These are phyloP conservation scores for Arthrobotrys sinensis DNA, from an alignment of 2,329 filamentous ascomycete genomes.

Conservation along the genomic window DNA sequence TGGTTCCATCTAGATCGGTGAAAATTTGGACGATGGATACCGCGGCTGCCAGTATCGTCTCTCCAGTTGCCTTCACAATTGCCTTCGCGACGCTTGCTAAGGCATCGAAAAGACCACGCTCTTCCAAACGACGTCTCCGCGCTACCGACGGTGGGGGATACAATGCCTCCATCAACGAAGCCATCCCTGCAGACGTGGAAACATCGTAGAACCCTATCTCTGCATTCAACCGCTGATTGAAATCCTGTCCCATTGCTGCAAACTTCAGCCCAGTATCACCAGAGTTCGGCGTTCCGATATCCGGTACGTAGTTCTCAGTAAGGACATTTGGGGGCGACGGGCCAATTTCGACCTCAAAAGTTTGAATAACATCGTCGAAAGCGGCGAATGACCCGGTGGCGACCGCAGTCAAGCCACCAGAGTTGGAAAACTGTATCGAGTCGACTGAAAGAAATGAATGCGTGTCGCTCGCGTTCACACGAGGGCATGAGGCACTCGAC, in stretches of 20 bases:
- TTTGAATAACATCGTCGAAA: background rate
- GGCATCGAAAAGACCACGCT: background rate
- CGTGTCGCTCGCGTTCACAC: background rate
- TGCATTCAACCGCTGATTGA: constrained; percentile 10
- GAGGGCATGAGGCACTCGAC: constrained; percentile 1
- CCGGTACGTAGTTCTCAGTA: background rate
- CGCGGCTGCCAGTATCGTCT: too few relatives aligned
- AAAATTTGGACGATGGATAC: background rate
- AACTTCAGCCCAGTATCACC: constrained; percentile 14
- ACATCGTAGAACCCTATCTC: constrained; percentile 9
- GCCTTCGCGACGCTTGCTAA: background rate
- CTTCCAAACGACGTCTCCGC: background rate
- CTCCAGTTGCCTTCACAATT: background rate
- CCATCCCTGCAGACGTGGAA: background rate
- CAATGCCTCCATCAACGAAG: background rate
- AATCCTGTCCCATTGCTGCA: background rate
- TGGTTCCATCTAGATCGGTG: background rate
- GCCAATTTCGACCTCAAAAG: background rate
- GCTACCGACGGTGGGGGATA: background rate
- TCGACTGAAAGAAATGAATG: background rate
- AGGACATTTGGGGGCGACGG: background rate
- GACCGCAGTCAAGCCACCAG: background rate
- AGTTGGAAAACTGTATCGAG: background rate
- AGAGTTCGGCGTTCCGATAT: constrained; percentile 20
- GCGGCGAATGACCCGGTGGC: background rate